phyloP scores from a whole-genome alignment of 108 stramenopile genomes.

The Conticribra weissflogii region DNA sequence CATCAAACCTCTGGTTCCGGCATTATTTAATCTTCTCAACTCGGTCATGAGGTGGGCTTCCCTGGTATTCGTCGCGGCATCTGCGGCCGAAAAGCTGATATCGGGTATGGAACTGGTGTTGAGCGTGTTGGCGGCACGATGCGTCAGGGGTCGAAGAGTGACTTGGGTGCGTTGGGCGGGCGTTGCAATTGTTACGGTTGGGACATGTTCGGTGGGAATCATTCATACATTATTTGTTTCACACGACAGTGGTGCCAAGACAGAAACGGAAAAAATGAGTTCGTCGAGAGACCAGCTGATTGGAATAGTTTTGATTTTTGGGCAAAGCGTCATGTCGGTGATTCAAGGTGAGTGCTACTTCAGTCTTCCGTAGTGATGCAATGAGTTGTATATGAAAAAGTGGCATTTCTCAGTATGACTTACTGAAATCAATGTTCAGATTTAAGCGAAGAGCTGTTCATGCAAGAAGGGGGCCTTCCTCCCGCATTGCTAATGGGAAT shows the following conservation, averaged over 20 bases:
- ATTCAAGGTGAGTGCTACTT: constrained; percentile 18
- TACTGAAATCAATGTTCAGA: constrained; percentile 9
- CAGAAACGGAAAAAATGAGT: no score
- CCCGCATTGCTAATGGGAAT: constrained; percentile 46
- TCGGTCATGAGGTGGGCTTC: constrained; percentile 46
- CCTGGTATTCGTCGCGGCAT: constrained; percentile 47
- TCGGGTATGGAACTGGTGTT: constrained; percentile 50
- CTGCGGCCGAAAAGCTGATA: constrained; percentile 59
- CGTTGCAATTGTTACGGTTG: constrained; percentile 28
- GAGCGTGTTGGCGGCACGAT: constrained; percentile 37
- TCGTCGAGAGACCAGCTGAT: constrained; percentile 15
- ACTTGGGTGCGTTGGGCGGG: constrained; percentile 43
- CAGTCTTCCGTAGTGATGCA: no score
- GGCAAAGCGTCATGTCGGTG: constrained; percentile 43
- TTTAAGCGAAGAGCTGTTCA: constrained; percentile 51
- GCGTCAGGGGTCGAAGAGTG: constrained; percentile 35
- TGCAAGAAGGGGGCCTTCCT: constrained; percentile 55
- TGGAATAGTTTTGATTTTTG: constrained; percentile 42
- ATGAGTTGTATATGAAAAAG: no score
- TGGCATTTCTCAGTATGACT: no score
- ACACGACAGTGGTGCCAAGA: no score
- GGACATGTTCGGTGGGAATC: constrained; percentile 22
- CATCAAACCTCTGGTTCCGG: background rate
- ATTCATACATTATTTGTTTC: background rate
- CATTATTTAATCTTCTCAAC: constrained; percentile 4